A percentile compares a stretch with the other conserved stretches of the same genome.
Evolutionary conservation across 2,329 filamentous ascomycete genomes (phyloP).

Genomic region (Biscogniauxia sp.): DNA sequence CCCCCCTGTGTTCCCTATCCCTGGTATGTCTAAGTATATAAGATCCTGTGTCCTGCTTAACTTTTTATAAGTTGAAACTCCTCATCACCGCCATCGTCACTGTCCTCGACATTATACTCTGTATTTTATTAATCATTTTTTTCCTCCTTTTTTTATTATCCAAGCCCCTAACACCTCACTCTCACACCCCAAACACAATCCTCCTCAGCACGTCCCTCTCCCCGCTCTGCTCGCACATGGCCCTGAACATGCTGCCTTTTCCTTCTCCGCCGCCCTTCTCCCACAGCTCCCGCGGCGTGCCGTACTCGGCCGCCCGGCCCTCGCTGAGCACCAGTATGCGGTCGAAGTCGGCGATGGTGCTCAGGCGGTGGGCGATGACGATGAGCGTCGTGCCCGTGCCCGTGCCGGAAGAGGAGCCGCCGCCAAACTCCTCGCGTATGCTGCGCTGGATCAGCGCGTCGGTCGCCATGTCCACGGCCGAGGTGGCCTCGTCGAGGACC

Average conservation of each 20-base stretch:
- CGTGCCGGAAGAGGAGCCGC: constrained; percentile 30
- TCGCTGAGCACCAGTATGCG: constrained; percentile 69
- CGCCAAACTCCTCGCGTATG: constrained; percentile 68
- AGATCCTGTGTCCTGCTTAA: no score
- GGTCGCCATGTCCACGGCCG: constrained; percentile 74
- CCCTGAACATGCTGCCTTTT: constrained; percentile 57
- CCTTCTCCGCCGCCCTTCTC: constrained; percentile 29
- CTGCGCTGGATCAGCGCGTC: constrained; percentile 71
- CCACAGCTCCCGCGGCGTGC: constrained; percentile 62
- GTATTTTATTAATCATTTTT: no score
- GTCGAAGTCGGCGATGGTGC: constrained; percentile 76
- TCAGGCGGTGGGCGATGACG: constrained; percentile 73
- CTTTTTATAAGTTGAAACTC: no score
- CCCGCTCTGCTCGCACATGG: constrained; percentile 62
- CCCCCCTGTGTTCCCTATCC: no score
- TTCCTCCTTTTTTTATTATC: background rate
- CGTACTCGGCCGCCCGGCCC: constrained; percentile 66
- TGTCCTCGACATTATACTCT: no score
- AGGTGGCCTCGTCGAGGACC: constrained; percentile 78
- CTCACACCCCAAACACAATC: constrained; percentile 30
- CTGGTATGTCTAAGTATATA: no score
- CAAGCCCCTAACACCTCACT: background rate
- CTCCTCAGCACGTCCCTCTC: constrained; percentile 53
- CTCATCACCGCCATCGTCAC: no score
- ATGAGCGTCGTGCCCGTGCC: constrained; percentile 50